Conservation (phyloP, 2,329 filamentous ascomycete genomes). For the Metarhizium robertsii region DNA sequence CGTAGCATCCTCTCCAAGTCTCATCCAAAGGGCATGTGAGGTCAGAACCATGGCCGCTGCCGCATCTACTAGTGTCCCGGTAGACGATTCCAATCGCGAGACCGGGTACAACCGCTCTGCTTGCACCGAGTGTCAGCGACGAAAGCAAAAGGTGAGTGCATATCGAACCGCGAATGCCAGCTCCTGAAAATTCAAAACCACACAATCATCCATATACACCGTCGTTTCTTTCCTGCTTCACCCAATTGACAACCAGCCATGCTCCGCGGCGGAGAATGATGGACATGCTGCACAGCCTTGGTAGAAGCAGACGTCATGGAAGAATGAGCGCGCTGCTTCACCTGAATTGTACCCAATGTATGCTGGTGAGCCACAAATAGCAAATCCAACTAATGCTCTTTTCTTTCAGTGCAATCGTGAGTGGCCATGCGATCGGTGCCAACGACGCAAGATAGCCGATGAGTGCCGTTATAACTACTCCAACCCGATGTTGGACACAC, state of each 20-base stretch:
- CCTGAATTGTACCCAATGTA: no score
- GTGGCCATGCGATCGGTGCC: conserved; percentile 24
- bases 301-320: no score
- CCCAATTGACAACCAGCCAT: no score
- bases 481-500: neutral
- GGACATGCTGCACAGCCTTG: no score
- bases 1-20: neutral
- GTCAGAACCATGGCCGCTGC: neutral
- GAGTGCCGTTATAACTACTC: conserved; percentile 17
- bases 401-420: conserved; percentile 19
- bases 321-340: no score
- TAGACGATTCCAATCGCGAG: conserved; percentile 2
- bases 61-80: neutral
- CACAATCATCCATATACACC: neutral
- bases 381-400: neutral
- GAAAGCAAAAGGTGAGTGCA: conserved; percentile 26
- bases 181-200: neutral
- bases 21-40: neutral
- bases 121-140: conserved; percentile 33
- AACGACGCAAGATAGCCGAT: conserved; percentile 20
- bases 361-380: no score
- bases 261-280: no score
- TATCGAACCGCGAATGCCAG: neutral
- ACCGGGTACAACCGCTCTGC: conserved; percentile 21
- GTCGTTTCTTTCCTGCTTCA: neutral